Evolutionary conservation across 805 yeast genomes (phyloP).

Genomic region (Tetrapisispora phaffii): DNA sequence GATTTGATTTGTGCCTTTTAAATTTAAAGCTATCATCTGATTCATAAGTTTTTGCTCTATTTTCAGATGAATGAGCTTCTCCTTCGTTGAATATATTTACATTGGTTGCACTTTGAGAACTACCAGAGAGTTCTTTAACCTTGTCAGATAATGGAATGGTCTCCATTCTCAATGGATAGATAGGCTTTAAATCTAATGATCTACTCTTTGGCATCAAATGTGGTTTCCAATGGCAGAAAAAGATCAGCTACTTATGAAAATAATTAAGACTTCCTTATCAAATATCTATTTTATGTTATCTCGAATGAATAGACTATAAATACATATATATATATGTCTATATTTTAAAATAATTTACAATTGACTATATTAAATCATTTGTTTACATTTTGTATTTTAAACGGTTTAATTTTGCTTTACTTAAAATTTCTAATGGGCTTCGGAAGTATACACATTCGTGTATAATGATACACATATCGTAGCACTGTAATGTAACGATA

Average conservation of each 20-base stretch:
- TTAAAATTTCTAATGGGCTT: not conserved
- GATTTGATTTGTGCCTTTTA: constrained; percentile 23
- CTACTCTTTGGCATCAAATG: not conserved
- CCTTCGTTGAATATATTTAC: constrained; percentile 2
- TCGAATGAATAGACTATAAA: too few species aligned
- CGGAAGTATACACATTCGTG: not conserved
- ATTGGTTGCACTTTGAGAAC: not conserved
- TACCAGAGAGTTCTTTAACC: not conserved
- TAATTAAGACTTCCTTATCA: too few species aligned
- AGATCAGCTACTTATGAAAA: not conserved
- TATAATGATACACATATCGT: not conserved
- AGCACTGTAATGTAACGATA: too few species aligned
- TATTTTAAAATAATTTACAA: not conserved
- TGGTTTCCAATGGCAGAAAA: not conserved
- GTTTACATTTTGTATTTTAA: constrained; percentile 1
- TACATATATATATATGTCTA: not conserved
- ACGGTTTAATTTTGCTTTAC: not conserved
- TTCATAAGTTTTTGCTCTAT: constrained; percentile 11
- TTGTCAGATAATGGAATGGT: constrained; percentile 14
- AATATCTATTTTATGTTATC: too few species aligned
- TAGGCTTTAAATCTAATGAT: constrained; percentile 7
- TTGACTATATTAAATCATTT: not conserved
- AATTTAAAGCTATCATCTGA: constrained; percentile 27
- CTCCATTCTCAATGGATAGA: constrained; percentile 20
- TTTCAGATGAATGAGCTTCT: constrained; percentile 6